Evolutionary conservation across 2,329 filamentous ascomycete species (phyloP).

Genomic region (Alternaria infectoria): DNA sequence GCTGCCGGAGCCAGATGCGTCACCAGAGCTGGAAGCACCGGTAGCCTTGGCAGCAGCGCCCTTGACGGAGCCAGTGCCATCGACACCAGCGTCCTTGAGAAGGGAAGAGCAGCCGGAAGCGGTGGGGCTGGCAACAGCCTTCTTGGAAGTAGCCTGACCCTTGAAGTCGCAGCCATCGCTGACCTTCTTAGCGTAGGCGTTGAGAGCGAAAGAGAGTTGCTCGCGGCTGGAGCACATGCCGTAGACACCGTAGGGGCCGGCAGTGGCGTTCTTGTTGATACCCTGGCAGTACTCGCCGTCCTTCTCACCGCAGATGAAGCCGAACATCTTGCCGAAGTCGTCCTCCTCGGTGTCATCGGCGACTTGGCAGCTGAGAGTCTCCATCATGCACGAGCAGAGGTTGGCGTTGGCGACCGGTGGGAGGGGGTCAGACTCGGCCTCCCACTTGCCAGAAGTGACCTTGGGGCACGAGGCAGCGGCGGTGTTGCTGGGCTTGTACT

Average conservation of each 20-base stretch:
- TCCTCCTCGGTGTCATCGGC: conserved; percentile 60
- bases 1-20: conserved; percentile 25
- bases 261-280: conserved; percentile 70
- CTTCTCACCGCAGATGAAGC: conserved; percentile 69
- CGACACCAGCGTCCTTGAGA: conserved; percentile 68
- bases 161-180: conserved; percentile 72
- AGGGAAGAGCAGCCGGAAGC: conserved; percentile 62
- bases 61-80: conserved; percentile 63
- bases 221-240: conserved; percentile 75
- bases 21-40: conserved; percentile 15
- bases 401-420: conserved; percentile 80
- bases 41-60: conserved; percentile 33
- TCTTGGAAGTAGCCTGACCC: conserved; percentile 66
- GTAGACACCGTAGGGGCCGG: conserved; percentile 76
- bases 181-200: conserved; percentile 65
- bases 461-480: conserved; percentile 73
- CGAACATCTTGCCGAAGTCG: conserved; percentile 73
- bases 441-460: conserved; percentile 67
- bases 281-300: conserved; percentile 66
- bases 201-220: conserved; percentile 75
- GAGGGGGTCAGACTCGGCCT: conserved; percentile 68
- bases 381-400: conserved; percentile 87
- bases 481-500: conserved; percentile 78
- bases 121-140: conserved; percentile 54
- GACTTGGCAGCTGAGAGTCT: conserved; percentile 74